Evolutionary conservation across 2,329 filamentous ascomycete genomes (phyloP).

Genomic region (Biscogniauxia sp.): DNA sequence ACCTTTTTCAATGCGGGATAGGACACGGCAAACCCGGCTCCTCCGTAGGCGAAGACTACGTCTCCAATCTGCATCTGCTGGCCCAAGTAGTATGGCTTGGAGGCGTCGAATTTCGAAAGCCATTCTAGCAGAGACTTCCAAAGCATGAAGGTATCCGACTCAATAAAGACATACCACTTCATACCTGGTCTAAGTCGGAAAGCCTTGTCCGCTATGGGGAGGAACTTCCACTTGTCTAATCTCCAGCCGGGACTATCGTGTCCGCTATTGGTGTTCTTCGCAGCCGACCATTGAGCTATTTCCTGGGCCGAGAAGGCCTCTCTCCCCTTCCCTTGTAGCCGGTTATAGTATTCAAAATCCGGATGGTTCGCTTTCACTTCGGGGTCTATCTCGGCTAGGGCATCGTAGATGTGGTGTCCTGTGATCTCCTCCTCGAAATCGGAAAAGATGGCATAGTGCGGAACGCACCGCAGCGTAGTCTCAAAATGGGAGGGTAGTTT

Average conservation of each 20-base stretch:
- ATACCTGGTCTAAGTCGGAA: slow-evolving; percentile 40
- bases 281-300: slow-evolving; percentile 26
- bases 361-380: slow-evolving; percentile 37
- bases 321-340: slow-evolving; percentile 41
- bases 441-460: slow-evolving; percentile 56
- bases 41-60: slow-evolving; percentile 51
- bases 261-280: slow-evolving; percentile 28
- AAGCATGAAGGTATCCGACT: slow-evolving; percentile 56
- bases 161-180: slow-evolving; percentile 59
- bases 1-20: slow-evolving; percentile 45
- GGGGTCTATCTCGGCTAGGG: slow-evolving; percentile 42
- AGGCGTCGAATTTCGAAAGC: slow-evolving; percentile 48
- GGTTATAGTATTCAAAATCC: slow-evolving; percentile 52
- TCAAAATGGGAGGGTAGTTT: slow-evolving; percentile 54
- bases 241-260: slow-evolving; percentile 47
- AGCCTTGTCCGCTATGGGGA: slow-evolving; percentile 53
- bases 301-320: slow-evolving; percentile 38
- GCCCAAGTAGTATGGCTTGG: slow-evolving; percentile 50
- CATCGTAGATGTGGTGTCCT: slow-evolving; percentile 49
- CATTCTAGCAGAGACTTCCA: slow-evolving; percentile 52
- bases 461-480: slow-evolving; percentile 54
- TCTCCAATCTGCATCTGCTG: slow-evolving; percentile 51
- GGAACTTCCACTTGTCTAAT: slow-evolving; percentile 58
- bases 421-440: slow-evolving; percentile 53
- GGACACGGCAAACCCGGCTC: slow-evolving; percentile 52